Evolutionary conservation across 148 eudicot genomes (phyloP).

Genomic region (Linanthus parryae): DNA sequence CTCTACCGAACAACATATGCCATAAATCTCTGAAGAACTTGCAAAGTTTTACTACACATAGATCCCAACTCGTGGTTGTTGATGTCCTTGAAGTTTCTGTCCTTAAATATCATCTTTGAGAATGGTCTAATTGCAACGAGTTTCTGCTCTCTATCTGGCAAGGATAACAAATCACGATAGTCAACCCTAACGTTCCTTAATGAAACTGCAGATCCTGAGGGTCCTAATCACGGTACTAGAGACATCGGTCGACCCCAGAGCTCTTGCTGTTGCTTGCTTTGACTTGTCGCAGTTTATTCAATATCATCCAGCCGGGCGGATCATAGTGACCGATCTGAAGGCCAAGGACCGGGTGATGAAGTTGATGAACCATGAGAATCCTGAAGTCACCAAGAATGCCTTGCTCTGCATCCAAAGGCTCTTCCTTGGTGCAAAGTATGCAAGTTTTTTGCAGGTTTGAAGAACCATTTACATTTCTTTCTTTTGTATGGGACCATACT

Average conservation of each 20-base stretch:
- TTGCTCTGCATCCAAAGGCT: slow-evolving; percentile 97
- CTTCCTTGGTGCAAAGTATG: slow-evolving; percentile 94
- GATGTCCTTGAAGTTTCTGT: too few relatives aligned
- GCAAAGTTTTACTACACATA: too few relatives aligned
- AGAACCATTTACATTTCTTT: too few relatives aligned
- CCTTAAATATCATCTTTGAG: too few relatives aligned
- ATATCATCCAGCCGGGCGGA: slow-evolving; percentile 87
- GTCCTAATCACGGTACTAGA: slow-evolving; percentile 91
- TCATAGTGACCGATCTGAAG: slow-evolving; percentile 78
- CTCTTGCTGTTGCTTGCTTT: slow-evolving; percentile 89
- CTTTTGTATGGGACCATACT: too few relatives aligned
- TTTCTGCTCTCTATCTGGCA: too few relatives aligned
- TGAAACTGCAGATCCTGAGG: slow-evolving; percentile 58
- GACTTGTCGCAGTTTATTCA: slow-evolving; percentile 98
- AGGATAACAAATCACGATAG: too few relatives aligned
- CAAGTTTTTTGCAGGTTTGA: slow-evolving; percentile 94
- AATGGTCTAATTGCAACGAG: too few relatives aligned
- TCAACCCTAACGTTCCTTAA: too few relatives aligned
- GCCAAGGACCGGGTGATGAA: slow-evolving; percentile 97
- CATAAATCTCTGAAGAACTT: too few relatives aligned
- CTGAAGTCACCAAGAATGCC: slow-evolving; percentile 93
- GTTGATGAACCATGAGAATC: slow-evolving; percentile 83
- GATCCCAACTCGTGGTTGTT: too few relatives aligned
- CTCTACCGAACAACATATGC: too few relatives aligned
- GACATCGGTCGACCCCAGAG: slow-evolving; percentile 67